phyloP scores from a whole-genome alignment of 106 monocot species.

The Dioscorea dumetorum region DNA sequence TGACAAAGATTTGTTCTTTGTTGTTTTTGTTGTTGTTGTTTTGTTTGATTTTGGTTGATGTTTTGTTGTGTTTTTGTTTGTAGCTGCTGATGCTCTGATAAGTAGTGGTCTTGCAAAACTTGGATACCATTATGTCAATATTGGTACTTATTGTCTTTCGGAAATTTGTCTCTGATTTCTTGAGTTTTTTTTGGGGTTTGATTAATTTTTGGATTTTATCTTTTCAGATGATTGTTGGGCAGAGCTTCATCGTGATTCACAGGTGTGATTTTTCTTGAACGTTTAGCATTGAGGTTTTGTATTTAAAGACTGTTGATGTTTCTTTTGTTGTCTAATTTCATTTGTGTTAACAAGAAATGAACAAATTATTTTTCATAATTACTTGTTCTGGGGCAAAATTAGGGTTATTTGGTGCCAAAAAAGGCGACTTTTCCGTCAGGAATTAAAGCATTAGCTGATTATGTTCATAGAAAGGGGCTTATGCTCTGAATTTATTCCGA shows the following conservation, averaged over 20 bases:
- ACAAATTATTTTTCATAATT: not conserved
- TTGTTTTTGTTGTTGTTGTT: too few relatives aligned
- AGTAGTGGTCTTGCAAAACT: slow-evolving; percentile 56
- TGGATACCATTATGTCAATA: slow-evolving; percentile 76
- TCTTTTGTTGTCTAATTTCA: not conserved
- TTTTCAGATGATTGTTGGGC: slow-evolving; percentile 89
- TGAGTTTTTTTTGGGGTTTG: not conserved
- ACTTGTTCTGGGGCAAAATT: not conserved
- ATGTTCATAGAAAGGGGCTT: slow-evolving; percentile 74
- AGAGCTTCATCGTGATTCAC: slow-evolving; percentile 32
- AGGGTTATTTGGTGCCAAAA: slow-evolving; percentile 60
- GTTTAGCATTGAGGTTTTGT: not conserved
- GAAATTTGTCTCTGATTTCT: not conserved
- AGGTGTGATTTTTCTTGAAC: slow-evolving; percentile 22
- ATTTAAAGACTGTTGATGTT: not conserved
- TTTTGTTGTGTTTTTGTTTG: not conserved
- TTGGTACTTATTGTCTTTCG: slow-evolving; percentile 29
- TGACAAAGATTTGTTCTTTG: not conserved
- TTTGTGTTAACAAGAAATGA: not conserved
- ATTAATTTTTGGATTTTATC: not conserved
- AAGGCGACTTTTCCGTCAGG: slow-evolving; percentile 68
- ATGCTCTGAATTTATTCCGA: slow-evolving; percentile 74
- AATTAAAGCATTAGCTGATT: slow-evolving; percentile 77
- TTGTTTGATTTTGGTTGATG: not conserved
- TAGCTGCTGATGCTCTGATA: slow-evolving; percentile 77